Evolutionary conservation across 2,329 filamentous ascomycete genomes (phyloP).

Genomic region (Hymenoscyphus fructigenus): DNA sequence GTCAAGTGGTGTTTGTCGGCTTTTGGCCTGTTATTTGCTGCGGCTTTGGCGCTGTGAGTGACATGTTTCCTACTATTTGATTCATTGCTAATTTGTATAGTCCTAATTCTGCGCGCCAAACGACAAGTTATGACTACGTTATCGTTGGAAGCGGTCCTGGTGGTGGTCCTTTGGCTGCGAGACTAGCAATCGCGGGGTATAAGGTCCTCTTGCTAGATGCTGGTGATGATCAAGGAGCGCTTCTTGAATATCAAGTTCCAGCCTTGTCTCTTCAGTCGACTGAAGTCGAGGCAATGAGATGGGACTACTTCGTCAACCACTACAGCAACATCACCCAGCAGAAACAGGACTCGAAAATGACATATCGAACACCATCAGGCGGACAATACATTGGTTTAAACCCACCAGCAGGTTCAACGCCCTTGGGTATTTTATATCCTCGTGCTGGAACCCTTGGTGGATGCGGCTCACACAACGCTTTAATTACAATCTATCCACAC

Average conservation of each 20-base stretch:
- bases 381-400: constrained; percentile 23
- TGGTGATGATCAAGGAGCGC: constrained; percentile 48
- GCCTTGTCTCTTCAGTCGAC: constrained; percentile 47
- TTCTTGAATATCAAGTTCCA: constrained; percentile 47
- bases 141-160: constrained; percentile 52
- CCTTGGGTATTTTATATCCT: constrained; percentile 30
- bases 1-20: background rate
- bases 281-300: constrained; percentile 47
- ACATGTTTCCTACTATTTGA: background rate
- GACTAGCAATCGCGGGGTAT: constrained; percentile 50
- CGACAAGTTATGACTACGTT: constrained; percentile 48
- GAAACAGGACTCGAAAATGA: constrained; percentile 48
- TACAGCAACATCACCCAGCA: constrained; percentile 47
- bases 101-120: background rate
- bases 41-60: background rate
- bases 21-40: background rate
- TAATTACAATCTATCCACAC: constrained; percentile 21
- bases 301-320: constrained; percentile 55
- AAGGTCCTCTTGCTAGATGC: constrained; percentile 53
- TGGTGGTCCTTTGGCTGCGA: constrained; percentile 48
- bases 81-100: background rate
- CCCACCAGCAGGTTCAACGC: constrained; percentile 25
- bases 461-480: constrained; percentile 22
- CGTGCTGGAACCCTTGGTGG: constrained; percentile 32
- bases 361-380: constrained; percentile 40